Base-by-base conservation (phyloP, 768 basidiomycete species). In the Suillus americanus region DNA sequence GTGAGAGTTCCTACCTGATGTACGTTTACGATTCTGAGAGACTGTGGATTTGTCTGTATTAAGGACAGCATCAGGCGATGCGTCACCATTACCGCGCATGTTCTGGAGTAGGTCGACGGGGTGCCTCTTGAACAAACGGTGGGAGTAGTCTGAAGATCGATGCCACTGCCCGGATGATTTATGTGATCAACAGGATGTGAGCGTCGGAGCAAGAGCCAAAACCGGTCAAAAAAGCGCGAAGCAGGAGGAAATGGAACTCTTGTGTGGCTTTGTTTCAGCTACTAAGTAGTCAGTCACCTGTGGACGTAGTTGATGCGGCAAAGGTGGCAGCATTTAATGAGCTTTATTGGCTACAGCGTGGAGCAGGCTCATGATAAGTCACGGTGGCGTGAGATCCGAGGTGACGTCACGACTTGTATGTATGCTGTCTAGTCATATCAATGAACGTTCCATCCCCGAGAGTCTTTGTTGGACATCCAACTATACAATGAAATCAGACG, bases 1-100 rank as follows among this genome's bases (percentile, higher is more conserved):
- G 20, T 12, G 30, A 54, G 30, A 33, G 30, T 12, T 45, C 64
- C 18, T 41, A 64, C 64, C 64, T 64, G 64, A 46, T 33, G 20
- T 41, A 37, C 60, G 64, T 38, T 43, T 61, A 38, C 46, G 46
- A 50, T 53, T 61, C 59, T n/a, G 45, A 35, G 60, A 40, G 35
- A 28, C 12, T 25, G 25, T 5, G 14, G 43, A 18, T 55, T 57
- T 63, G 10, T 63, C 62, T 23, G 63, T 25, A 10, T 30, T n/a
- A 30, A 7, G 30, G 56, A 28, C 13, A 28, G 57, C 20, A 18
- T 28, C 62, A 14, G 54, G 35, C 4, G 50, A 53, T 33, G 33
- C 33, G 8, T 37, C 40, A 6, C 37, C 53, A 54, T 33, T 20
- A 6, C 25, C 43, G 28, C 55, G 38, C 64, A 65, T 65, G 18